These are phyloP conservation scores for Nicotiana attenuata DNA, from an alignment of 257 asterid genomes.

Conservation along the genomic window DNA sequence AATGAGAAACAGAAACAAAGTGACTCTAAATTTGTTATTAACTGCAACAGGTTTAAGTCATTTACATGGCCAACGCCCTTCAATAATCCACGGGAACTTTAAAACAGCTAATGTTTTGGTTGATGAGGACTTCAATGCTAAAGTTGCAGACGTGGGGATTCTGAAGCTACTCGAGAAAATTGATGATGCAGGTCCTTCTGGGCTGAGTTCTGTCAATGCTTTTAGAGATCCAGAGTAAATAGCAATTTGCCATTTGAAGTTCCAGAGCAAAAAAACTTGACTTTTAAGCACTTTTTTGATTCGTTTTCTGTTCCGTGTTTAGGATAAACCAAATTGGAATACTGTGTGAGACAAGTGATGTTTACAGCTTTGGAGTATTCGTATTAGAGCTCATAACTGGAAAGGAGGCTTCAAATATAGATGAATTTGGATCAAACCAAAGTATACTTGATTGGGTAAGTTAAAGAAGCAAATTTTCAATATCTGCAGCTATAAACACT, in stretches of 20 bases:
- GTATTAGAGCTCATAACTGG: constrained; percentile 67
- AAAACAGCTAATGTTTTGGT: constrained; percentile 74
- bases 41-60: constrained; percentile 50
- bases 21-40: not conserved
- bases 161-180: constrained; percentile 34
- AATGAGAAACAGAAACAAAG: not conserved
- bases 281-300: not conserved
- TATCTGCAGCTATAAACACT: not conserved
- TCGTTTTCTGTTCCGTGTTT: not conserved
- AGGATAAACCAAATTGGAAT: constrained; percentile 35
- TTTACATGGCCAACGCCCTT: constrained; percentile 56
- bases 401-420: constrained; percentile 35
- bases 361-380: constrained; percentile 70
- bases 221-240: constrained; percentile 73
- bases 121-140: constrained; percentile 67
- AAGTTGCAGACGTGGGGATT: constrained; percentile 72
- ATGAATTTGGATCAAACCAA: constrained; percentile 39
- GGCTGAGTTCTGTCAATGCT: constrained; percentile 30
- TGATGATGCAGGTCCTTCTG: constrained; percentile 45
- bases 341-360: constrained; percentile 38
- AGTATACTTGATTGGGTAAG: constrained; percentile 50
- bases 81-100: constrained; percentile 50
- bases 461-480: constrained; percentile 7
- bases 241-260: not conserved
- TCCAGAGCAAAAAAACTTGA: not conserved